A percentile compares a stretch with the other conserved stretches of the same genome.
These are phyloP conservation scores for Penicillium fuscoglaucum DNA, from an alignment of 2,329 filamentous ascomycete genomes.

Conservation along the genomic window DNA sequence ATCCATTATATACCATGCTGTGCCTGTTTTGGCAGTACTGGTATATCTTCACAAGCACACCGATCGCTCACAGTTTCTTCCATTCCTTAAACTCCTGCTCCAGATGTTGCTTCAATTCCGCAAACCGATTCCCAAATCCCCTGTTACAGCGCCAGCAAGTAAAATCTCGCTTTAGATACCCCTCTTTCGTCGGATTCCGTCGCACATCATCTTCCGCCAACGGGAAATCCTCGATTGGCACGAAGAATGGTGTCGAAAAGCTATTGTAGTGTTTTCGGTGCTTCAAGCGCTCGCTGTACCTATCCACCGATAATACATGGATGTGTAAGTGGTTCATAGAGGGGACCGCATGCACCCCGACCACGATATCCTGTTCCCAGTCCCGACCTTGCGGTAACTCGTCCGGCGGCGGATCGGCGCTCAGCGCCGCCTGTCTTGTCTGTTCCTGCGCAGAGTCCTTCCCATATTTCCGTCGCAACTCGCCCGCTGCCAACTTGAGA, in stretches of 20 bases:
- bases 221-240: slow-evolving; percentile 77
- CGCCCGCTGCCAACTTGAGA: slow-evolving; percentile 65
- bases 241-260: slow-evolving; percentile 82
- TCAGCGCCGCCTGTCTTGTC: slow-evolving; percentile 64
- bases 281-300: slow-evolving; percentile 69
- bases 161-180: slow-evolving; percentile 66
- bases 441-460: slow-evolving; percentile 63
- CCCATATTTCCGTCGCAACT: slow-evolving; percentile 71
- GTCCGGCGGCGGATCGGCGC: slow-evolving; percentile 51
- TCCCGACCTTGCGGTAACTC: slow-evolving; percentile 71
- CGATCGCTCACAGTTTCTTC: slow-evolving; percentile 59
- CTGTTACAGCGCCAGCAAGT: slow-evolving; percentile 80
- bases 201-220: slow-evolving; percentile 65
- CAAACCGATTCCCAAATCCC: slow-evolving; percentile 73
- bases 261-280: slow-evolving; percentile 90
- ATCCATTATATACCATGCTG: slow-evolving; percentile 3
- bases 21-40: slow-evolving; percentile 1
- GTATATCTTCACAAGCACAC: not conserved
- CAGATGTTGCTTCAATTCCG: slow-evolving; percentile 72
- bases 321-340: slow-evolving; percentile 92
- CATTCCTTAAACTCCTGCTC: slow-evolving; percentile 72
- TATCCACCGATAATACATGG: slow-evolving; percentile 80
- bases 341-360: slow-evolving; percentile 82
- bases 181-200: slow-evolving; percentile 55
- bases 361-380: slow-evolving; percentile 72